Conservation (phyloP, 2,329 filamentous ascomycete genomes). For the Waltergamsia citrina region DNA sequence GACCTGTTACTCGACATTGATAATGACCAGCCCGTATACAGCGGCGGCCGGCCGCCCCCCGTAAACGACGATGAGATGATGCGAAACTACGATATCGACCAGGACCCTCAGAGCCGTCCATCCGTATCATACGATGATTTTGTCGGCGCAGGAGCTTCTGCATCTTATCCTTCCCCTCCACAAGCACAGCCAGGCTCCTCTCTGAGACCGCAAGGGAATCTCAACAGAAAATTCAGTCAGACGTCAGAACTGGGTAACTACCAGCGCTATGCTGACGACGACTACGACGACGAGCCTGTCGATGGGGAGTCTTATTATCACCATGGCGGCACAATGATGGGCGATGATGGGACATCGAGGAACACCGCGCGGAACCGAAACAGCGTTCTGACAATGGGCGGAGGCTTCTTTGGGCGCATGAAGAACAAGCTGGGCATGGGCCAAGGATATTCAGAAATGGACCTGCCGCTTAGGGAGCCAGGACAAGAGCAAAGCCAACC, state of each 20-base stretch:
- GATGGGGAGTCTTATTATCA: conserved; percentile 78
- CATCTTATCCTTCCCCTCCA: conserved; percentile 25
- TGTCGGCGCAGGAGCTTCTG: conserved; percentile 56
- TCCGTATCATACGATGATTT: conserved; percentile 95
- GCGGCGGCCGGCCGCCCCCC: conserved; percentile 66
- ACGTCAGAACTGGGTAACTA: conserved; percentile 81
- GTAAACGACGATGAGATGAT: conserved; percentile 74
- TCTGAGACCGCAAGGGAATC: conserved; percentile 29
- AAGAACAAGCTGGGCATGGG: conserved; percentile 89
- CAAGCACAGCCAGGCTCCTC: conserved; percentile 4
- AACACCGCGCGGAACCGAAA: conserved; percentile 67
- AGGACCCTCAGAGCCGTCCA: conserved; percentile 57
- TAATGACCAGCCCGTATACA: conserved; percentile 62
- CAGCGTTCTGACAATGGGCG: conserved; percentile 79
- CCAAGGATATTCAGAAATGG: conserved; percentile 92
- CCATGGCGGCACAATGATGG: conserved; percentile 51
- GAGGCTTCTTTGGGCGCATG: conserved; percentile 75
- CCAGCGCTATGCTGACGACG: conserved; percentile 78
- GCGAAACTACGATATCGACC: conserved; percentile 63
- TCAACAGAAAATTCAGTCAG: conserved; percentile 53
- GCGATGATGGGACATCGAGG: conserved; percentile 35
- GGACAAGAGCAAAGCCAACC: conserved; percentile 30
- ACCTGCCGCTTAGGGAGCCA: conserved; percentile 82
- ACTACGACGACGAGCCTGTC: conserved; percentile 72
- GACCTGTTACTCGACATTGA: conserved; percentile 68